Percentiles rank a stretch among this genome's conserved stretches.
These are phyloP conservation scores for Diaporthe ilicicola DNA, from an alignment of 2,329 filamentous ascomycete species.

Conservation along the genomic window DNA sequence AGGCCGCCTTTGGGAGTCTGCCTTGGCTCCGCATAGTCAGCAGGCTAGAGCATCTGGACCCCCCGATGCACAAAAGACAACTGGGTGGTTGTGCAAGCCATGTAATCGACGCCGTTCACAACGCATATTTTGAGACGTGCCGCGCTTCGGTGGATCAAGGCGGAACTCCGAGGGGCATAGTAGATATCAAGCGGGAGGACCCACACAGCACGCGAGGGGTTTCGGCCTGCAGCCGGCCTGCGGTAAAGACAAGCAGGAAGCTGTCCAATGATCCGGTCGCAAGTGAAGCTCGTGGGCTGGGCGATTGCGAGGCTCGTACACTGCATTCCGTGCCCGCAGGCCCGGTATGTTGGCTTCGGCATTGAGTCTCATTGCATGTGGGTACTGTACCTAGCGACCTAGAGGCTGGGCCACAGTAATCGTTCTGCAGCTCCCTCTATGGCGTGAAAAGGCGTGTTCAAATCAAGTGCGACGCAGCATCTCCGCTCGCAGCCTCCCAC, in stretches of 20 bases:
- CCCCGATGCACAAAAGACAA: neutral
- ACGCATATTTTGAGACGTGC: neutral
- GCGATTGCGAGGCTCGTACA: neutral
- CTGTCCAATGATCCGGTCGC: too few species aligned
- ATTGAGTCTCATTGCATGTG: neutral
- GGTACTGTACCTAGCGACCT: neutral
- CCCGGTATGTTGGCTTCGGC: neutral
- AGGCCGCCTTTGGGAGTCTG: neutral
- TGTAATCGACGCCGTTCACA: neutral
- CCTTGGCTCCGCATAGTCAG: neutral
- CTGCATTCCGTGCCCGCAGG: neutral
- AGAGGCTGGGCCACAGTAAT: neutral
- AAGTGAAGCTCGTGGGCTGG: neutral
- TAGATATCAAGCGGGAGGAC: neutral
- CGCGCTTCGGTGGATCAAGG: neutral
- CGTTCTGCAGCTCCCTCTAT: neutral
- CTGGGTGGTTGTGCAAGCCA: neutral
- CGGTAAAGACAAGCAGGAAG: neutral
- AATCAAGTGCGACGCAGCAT: neutral
- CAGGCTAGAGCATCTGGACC: neutral
- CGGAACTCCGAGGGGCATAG: conserved; percentile 5
- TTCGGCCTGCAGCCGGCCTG: neutral
- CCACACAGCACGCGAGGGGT: neutral
- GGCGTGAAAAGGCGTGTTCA: neutral
- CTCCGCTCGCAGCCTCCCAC: neutral